These are phyloP conservation scores for Blastobotrys illinoisensis DNA, from an alignment of 1,139 yeast species.

Conservation along the genomic window DNA sequence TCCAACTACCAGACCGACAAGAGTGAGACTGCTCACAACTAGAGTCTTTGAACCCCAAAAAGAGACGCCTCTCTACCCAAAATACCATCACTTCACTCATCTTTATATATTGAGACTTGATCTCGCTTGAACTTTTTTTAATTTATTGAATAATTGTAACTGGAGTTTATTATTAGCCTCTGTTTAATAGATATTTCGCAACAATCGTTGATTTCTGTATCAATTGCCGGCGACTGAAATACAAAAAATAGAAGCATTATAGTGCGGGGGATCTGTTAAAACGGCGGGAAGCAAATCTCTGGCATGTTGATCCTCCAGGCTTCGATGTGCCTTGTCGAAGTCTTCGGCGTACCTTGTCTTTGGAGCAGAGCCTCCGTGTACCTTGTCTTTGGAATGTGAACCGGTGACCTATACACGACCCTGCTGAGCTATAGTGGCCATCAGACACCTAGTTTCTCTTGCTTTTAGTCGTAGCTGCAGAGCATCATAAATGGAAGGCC, in stretches of 20 bases:
- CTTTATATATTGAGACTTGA: neutral
- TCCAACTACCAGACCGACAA: conserved; percentile 9
- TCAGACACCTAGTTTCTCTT: neutral
- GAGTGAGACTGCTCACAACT: conserved; percentile 7
- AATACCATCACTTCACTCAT: neutral
- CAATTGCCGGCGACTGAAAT: neutral
- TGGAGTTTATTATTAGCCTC: neutral
- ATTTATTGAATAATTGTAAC: neutral
- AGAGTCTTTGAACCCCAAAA: neutral
- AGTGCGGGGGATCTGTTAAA: neutral
- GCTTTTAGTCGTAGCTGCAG: neutral
- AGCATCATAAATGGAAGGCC: neutral
- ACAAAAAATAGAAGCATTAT: neutral
- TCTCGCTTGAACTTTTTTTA: neutral
- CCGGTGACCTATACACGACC: neutral
- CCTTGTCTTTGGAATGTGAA: neutral
- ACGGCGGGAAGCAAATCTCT: neutral
- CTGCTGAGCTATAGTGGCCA: neutral
- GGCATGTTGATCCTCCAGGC: neutral
- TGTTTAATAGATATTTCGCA: neutral
- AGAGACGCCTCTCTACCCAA: neutral
- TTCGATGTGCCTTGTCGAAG: too few relatives aligned
- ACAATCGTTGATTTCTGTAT: too few relatives aligned
- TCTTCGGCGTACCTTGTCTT: neutral
- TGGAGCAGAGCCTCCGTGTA: neutral